Conservation (phyloP, 345 rosid genomes). For the Euphorbia pulcherrima region DNA sequence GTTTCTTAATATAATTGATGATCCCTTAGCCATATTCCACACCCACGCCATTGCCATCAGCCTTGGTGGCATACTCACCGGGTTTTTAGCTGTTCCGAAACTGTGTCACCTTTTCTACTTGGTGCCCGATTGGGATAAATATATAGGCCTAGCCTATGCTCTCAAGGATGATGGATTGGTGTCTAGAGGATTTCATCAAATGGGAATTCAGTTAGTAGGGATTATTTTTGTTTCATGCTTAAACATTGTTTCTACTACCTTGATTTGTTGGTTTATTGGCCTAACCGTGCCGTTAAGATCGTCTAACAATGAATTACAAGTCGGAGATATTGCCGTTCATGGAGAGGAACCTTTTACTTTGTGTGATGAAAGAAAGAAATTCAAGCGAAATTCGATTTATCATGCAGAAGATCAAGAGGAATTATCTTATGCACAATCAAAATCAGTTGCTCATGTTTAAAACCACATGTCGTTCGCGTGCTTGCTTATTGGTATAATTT, state of each 20-base stretch:
- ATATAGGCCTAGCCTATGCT: constrained; percentile 36
- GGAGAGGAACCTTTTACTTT: constrained; percentile 41
- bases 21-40: constrained; percentile 48
- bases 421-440: constrained; percentile 13
- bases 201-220: constrained; percentile 39
- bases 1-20: constrained; percentile 27
- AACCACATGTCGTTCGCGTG: constrained; percentile 8
- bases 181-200: constrained; percentile 34
- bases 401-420: constrained; percentile 21
- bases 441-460: constrained; percentile 23
- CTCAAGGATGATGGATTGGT: constrained; percentile 24
- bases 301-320: constrained; percentile 29
- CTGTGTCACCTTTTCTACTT: constrained; percentile 43
- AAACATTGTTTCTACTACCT: constrained; percentile 34
- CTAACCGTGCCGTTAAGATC: constrained; percentile 36
- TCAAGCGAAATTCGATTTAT: constrained; percentile 24
- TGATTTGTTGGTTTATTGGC: constrained; percentile 34
- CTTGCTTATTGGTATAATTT: background rate
- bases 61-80: constrained; percentile 47
- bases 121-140: constrained; percentile 41
- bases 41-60: constrained; percentile 46
- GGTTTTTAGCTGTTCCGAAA: constrained; percentile 44
- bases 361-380: constrained; percentile 19
- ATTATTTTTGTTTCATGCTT: constrained; percentile 31
- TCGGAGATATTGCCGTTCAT: constrained; percentile 35